Evolutionary conservation across 768 basidiomycete genomes (phyloP).

Genomic region (Termitomyces sp.): DNA sequence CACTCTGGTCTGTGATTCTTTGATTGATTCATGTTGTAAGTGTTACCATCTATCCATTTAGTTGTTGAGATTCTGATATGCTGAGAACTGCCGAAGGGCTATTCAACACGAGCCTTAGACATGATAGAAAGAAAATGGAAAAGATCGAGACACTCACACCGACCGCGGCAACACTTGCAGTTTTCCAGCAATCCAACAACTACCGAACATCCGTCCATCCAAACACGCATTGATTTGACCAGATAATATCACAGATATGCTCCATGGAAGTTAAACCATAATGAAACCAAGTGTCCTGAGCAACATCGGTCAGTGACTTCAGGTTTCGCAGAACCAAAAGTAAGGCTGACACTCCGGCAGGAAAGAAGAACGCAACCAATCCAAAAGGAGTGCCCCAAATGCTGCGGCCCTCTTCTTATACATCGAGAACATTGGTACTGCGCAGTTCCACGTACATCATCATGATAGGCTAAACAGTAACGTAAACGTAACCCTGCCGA

Average conservation of each 20-base stretch:
- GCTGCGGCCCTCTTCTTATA: neutral
- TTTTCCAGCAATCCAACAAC: neutral
- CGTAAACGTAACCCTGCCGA: neutral
- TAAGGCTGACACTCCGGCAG: neutral
- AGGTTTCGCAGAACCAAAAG: too few relatives aligned
- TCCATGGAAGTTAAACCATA: neutral
- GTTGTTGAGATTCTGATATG: too few relatives aligned
- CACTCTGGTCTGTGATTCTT: slow-evolving; percentile 1
- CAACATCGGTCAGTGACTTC: neutral
- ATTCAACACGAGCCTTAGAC: neutral
- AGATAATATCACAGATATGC: neutral
- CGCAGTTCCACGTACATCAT: neutral
- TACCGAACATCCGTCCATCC: neutral
- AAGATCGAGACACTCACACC: too few relatives aligned
- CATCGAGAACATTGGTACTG: neutral
- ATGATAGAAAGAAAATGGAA: neutral
- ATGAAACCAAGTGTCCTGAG: neutral
- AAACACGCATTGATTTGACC: neutral
- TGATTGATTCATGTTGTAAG: slow-evolving; percentile 1
- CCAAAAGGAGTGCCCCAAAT: neutral
- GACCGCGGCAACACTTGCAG: too few relatives aligned
- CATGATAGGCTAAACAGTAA: neutral
- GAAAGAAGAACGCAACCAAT: neutral
- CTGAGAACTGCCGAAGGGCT: neutral
- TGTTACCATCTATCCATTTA: neutral